Evolutionary conservation across 2,329 filamentous ascomycete genomes (phyloP), one percentile per base, ranked within the genome.

Genomic region (Aspergillus brasiliensis): DNA sequence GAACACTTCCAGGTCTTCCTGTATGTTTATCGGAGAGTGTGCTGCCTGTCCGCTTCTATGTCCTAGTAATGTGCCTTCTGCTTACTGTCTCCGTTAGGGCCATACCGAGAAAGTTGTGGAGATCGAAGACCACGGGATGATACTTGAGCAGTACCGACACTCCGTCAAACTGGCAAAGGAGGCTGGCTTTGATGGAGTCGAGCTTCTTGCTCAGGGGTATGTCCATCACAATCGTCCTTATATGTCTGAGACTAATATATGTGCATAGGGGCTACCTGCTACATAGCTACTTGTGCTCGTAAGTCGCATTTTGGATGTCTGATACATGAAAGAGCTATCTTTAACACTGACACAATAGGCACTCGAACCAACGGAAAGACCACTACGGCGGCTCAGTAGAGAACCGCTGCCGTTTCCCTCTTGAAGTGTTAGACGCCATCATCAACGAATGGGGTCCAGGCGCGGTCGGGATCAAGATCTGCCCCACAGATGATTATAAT

Each of bases 371-470:
- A 19, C 69, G 74, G 49, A 69, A 64, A 1, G 73, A 74, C 51
- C 52, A 48, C 15, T 76, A 76, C 59, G 74, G 74, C 37, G 74
- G 74, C 28, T 66, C 65, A 13, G 63, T 67, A 4, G 67, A 71
- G 46, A 72, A 72, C 47, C 66, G 73, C 11, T 71, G 68, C 60
- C 63, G 67, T 15, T 75, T 76, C 62, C 56, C 68, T 3, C 67
- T 76, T 11, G 69, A 75, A 51, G 66, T 74, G 2, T 56, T 74
- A 31, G 66, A 71, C 8, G 70, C 69, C 0, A 66, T 75, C 1
- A 65, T 68, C 8, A 46, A 51, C 1, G 68, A 72, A 27, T 67
- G 63, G 47, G 65, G 68, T 11, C 17, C 64, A 15, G 56, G 57
- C 13, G 27, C 51, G 40, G 62, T 69, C n/a, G 63, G 69, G 17